Percentiles rank a stretch among this genome's conserved stretches.
These are phyloP conservation scores for Trichomonascus vanleenenianus DNA, from an alignment of 805 yeast genomes.

Conservation along the genomic window DNA sequence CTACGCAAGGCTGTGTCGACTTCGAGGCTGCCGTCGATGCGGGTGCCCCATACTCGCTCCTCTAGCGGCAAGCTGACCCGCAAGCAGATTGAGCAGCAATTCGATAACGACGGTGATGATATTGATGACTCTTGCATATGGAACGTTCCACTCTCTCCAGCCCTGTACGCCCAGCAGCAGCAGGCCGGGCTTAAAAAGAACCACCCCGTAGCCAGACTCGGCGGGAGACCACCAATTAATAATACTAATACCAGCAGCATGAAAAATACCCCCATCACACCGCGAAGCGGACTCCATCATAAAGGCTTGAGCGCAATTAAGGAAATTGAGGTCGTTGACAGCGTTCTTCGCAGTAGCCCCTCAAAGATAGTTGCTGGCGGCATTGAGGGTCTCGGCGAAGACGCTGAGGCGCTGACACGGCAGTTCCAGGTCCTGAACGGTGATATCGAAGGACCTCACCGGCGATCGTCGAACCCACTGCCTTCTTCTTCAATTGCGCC, in stretches of 20 bases:
- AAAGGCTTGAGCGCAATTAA: conserved; percentile 9
- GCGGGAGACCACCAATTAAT: too few relatives aligned
- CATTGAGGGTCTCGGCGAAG: conserved; percentile 27
- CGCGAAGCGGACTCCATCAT: too few relatives aligned
- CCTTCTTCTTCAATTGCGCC: neutral
- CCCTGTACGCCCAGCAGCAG: conserved; percentile 33
- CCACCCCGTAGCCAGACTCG: neutral
- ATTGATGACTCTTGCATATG: conserved; percentile 47
- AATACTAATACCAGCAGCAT: too few relatives aligned
- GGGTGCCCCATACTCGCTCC: neutral
- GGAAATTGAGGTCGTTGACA: conserved; percentile 17
- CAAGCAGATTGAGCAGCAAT: conserved; percentile 26
- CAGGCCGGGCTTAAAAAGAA: neutral
- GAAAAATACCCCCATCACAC: too few relatives aligned
- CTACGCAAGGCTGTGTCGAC: conserved; percentile 5
- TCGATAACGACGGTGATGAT: conserved; percentile 31
- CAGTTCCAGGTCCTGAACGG: conserved; percentile 22
- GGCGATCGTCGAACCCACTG: too few relatives aligned
- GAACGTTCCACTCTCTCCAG: conserved; percentile 59
- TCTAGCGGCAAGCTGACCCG: conserved; percentile 3
- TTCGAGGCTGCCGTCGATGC: neutral
- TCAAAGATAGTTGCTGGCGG: conserved; percentile 17
- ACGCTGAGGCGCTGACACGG: conserved; percentile 29
- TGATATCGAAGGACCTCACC: conserved; percentile 1
- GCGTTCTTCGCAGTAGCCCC: neutral